These are phyloP conservation scores for Achaetomium macrosporum DNA, from an alignment of 2,329 filamentous ascomycete genomes.

Conservation along the genomic window DNA sequence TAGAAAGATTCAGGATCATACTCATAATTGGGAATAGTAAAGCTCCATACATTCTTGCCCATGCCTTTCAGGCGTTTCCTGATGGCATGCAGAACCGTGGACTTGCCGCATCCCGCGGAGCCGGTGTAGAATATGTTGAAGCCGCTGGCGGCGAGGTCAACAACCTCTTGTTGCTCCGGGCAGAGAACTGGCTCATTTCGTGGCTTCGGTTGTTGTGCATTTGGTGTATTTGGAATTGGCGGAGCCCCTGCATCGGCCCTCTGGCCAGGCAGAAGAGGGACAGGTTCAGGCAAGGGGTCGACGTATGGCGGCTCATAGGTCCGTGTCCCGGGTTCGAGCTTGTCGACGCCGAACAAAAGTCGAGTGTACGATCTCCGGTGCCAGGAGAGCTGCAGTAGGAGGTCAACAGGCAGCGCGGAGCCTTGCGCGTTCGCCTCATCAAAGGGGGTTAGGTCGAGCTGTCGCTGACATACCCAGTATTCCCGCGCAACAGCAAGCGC, in stretches of 20 bases:
- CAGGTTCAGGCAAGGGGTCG: background rate
- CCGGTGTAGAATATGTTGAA: conserved; percentile 60
- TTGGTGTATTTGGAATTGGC: background rate
- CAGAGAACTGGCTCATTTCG: conserved; percentile 33
- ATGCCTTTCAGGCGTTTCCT: conserved; percentile 32
- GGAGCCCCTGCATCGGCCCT: background rate
- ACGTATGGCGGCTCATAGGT: conserved; percentile 17
- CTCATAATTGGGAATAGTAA: too few relatives aligned
- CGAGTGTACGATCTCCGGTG: conserved; percentile 10
- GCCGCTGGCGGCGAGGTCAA: conserved; percentile 45
- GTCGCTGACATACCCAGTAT: conserved; percentile 15
- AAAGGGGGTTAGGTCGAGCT: conserved; percentile 4
- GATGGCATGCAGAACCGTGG: conserved; percentile 47
- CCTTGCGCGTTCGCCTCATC: background rate
- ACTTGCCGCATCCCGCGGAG: conserved; percentile 56
- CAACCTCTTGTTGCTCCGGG: conserved; percentile 42
- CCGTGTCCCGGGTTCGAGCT: conserved; percentile 3
- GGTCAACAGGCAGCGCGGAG: background rate
- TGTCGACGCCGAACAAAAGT: background rate
- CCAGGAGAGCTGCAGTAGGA: background rate
- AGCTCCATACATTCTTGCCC: conserved; percentile 39
- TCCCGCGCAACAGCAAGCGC: conserved; percentile 8
- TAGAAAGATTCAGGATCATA: too few relatives aligned
- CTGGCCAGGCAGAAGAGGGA: background rate
- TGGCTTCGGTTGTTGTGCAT: background rate